Base-by-base conservation (phyloP, 768 basidiomycete genomes). In the Tylopilus vinaceipallidus region DNA sequence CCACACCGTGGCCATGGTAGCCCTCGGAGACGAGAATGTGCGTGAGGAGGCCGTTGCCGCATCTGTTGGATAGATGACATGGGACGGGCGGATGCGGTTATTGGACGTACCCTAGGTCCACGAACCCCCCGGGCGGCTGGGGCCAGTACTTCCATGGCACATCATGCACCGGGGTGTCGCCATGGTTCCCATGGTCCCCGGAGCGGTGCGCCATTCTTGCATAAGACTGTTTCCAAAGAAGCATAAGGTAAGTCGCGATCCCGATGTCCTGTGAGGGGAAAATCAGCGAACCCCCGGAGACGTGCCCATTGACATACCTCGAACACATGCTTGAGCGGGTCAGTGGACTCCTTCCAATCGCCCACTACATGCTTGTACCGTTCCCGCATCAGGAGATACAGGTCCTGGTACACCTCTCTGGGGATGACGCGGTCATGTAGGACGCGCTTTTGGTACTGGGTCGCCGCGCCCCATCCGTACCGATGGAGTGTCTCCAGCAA, bases 1-100 rank as follows among this genome's bases (percentile, higher is more conserved):
- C 95, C 58, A 95, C 78, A 3, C 95, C 95, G 48, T 76, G 72
- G 10, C 95, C 95, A 1, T 60, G 48, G 66, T 95, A 98, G 1
- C 95, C 95, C 71, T 95, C 92, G 5, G 82, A 70, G 17, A 76
- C 66, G 2, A 97, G 79, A 37, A 97, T 93, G 59, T 97, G 93
- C 0, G 90, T 91, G 26, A 98, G 76, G 3, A 98, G 77, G 2
- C 92, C 95, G 56, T 98, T 98, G 0, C 95, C 95, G 61, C 93
- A 92, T 19, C 41, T 42, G 13, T 29, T 10, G 17, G 40, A 8
- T 27, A n/a, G 27, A 29, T 29, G 27, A 11, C 4, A 11, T 29
- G 27, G 26, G 4, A 17, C n/a, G 26, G 12, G 11, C 6, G 3
- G n/a, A 29, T 42, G 19, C 16, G 8, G 27, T 12, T 48, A 1